Base-by-base conservation (phyloP, 495 filamentous ascomycete species). In the Talaromyces proteolyticus region DNA sequence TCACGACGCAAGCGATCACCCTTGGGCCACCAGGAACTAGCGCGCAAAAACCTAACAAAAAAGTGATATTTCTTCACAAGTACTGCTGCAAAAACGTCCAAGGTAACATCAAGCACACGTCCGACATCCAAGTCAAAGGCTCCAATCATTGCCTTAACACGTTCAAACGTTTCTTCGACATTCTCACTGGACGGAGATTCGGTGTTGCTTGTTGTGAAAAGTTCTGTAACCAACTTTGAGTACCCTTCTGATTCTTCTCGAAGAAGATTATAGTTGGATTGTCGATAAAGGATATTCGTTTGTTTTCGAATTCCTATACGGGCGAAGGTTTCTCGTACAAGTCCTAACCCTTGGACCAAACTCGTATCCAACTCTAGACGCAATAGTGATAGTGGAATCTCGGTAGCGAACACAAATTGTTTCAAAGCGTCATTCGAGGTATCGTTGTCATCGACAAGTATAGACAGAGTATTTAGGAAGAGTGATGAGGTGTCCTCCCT, bases 241-340 rank as follows among this genome's bases (percentile, higher is more conserved):
- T 91, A 99, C 24, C 94, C 94, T 66, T 99, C 94, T 0, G 89
- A 87, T 66, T 99, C 94, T 72, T 99, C 94, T 24, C 94, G 80
- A 16, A 99, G 72, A 2, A 99, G 73, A 58, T 99, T 99, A 71
- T 95, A 96, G 61, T 94, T 96, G 1, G 90, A 88, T 62, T 97
- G 94, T 41, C 90, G 86, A 59, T 99, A 99, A 2, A 97, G 80
- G 16, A 92, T 68, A 57, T 93, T 90, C 6, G 94, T 99, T 47
- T 89, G 84, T 54, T 94, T 89, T 46, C 91, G 84, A 53, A 95
- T 87, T 3, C 83, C 86, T 59, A 91, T 81, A 43, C 84, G 80
- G n/a, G 77, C 71, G 60, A 96, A 99, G 0, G 84, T 88, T 4
- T 84, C 80, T n/a, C 89, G 84, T 42, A 96, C 87, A 44, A 99